phyloP scores from a whole-genome alignment of 768 basidiomycete genomes.

The Leccinum variicolor region DNA sequence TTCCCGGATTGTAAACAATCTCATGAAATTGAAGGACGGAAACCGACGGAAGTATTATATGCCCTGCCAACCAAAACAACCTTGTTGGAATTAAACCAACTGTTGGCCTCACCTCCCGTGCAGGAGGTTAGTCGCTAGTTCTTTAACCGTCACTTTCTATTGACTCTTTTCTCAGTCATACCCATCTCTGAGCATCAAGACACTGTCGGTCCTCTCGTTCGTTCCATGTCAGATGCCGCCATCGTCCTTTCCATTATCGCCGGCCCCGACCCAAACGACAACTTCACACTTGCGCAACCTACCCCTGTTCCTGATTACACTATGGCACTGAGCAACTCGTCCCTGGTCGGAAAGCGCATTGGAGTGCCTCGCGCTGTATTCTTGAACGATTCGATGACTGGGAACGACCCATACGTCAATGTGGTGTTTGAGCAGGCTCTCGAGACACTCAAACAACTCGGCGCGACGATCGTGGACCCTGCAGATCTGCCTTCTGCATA shows the following conservation, averaged over 20 bases:
- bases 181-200: constrained; percentile 59
- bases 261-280: constrained; percentile 52
- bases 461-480: constrained; percentile 56
- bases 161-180: constrained; percentile 37
- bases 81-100: constrained; percentile 60
- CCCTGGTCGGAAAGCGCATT: constrained; percentile 49
- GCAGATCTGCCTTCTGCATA: constrained; percentile 57
- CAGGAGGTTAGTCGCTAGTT: constrained; percentile 41
- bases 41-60: constrained; percentile 54
- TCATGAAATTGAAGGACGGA: constrained; percentile 32
- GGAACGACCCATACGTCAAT: constrained; percentile 29
- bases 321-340: constrained; percentile 45
- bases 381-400: constrained; percentile 26
- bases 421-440: constrained; percentile 40
- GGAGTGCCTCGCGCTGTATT: constrained; percentile 47
- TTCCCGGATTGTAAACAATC: not conserved
- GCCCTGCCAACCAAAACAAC: constrained; percentile 51
- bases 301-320: constrained; percentile 50
- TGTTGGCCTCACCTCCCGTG: constrained; percentile 55
- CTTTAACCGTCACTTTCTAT: not conserved
- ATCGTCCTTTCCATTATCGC: constrained; percentile 55
- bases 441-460: constrained; percentile 35
- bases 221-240: constrained; percentile 53
- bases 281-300: constrained; percentile 54
- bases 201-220: constrained; percentile 54